These are phyloP conservation scores for Epipyxis sp. DNA, from an alignment of 108 stramenopile species.

Conservation along the genomic window DNA sequence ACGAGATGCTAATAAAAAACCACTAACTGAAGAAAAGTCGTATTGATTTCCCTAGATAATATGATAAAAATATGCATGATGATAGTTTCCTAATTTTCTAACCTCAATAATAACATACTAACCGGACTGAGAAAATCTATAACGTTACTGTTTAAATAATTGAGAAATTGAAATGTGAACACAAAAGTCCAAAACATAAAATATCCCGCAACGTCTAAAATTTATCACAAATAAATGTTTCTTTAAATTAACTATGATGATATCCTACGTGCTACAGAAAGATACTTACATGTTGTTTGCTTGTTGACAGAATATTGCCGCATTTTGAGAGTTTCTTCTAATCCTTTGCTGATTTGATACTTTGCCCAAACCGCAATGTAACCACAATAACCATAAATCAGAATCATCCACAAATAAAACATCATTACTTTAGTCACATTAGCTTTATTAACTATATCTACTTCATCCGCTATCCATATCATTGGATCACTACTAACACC, in stretches of 20 bases:
- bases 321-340: slow-evolving; percentile 1
- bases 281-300: not conserved
- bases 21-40: too few relatives aligned
- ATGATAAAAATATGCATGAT: too few relatives aligned
- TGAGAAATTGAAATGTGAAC: too few relatives aligned
- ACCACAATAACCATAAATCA: slow-evolving; percentile 14
- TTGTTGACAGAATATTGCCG: slow-evolving; percentile 6
- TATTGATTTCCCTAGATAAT: too few relatives aligned
- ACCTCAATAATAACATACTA: too few relatives aligned
- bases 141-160: too few relatives aligned
- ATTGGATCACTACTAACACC: slow-evolving; percentile 26
- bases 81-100: too few relatives aligned
- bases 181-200: not conserved
- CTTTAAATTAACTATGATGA: too few relatives aligned
- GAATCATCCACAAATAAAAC: slow-evolving; percentile 10
- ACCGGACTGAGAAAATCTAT: too few relatives aligned
- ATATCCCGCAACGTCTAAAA: not conserved
- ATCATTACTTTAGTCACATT: not conserved
- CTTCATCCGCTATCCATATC: slow-evolving; percentile 6
- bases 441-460: not conserved
- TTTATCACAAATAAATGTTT: too few relatives aligned
- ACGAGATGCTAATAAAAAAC: not conserved
- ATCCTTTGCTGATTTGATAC: slow-evolving; percentile 10
- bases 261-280: too few relatives aligned
- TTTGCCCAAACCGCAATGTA: not conserved